Evolutionary conservation across 768 basidiomycete species (phyloP), one percentile per base, ranked within the genome.

Genomic region (Clavulina sp.): DNA sequence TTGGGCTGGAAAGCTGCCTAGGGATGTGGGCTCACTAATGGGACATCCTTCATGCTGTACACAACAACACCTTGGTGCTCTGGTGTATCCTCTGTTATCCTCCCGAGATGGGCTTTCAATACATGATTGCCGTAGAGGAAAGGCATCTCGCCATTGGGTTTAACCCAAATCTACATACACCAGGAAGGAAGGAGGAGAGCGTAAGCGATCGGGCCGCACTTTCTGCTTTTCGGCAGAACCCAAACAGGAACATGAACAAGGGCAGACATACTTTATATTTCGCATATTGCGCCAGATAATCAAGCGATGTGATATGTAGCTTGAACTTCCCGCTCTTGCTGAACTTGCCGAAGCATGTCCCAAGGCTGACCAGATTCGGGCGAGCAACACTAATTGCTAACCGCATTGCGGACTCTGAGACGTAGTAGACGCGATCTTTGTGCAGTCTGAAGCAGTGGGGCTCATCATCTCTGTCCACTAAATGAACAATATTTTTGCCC

Each of bases 51-150:
- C 95, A 97, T 97, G 63, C 80, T 91, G 70, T 77, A 97, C 24
- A 97, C 80, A 13, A 97, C 86, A 1, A 97, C 95, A 43, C 95
- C 95, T 63, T 97, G 95, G 63, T 99, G 93, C 62, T 99, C 95
- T 7, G 93, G 92, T 2, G 92, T 93, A 61, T 99, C 95, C 63
- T 99, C 95, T 46, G 95, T 96, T 63, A 97, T 96, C 54, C 93
- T 76, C 18, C 95, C 95, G n/a, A 99, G 71, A 66, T 99, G 95
- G 5, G 95, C 95, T 68, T 97, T 99, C 57, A 96, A 77, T 54
- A 97, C 81, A 68, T 99, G 92, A 63, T 99, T 99, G 52, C 95
- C 95, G 61, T 99, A 99, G 33, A 99, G 69, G 73, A 93, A 99
- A 1, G 95, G 95, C 82, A 99, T 93, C 68, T 99, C 95, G 61